phyloP scores from a whole-genome alignment of 192 early-diverging fungal genomes.

The Linnemannia schmuckeri region DNA sequence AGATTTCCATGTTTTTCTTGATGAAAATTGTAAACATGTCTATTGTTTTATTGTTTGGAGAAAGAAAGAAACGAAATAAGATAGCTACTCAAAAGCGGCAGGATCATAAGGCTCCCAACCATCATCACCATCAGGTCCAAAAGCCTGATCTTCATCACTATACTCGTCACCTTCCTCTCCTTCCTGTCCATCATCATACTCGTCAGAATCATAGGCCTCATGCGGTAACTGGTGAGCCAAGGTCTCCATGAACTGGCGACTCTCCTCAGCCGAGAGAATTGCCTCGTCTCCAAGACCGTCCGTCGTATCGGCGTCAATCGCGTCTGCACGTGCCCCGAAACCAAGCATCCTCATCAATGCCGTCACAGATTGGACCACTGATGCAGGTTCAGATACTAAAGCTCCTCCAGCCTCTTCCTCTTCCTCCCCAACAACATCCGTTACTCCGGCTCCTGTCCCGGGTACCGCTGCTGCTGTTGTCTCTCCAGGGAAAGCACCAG shows the following conservation, averaged over 20 bases:
- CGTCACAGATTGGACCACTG: conserved; percentile 30
- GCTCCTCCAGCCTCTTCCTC: neutral
- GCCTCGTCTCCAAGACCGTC: conserved; percentile 1
- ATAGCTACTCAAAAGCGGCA: conserved; percentile 39
- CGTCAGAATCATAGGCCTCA: conserved; percentile 11
- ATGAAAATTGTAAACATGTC: neutral
- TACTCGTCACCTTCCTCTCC: conserved; percentile 28
- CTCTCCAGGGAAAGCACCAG: conserved; percentile 32
- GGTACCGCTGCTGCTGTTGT: neutral
- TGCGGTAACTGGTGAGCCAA: conserved; percentile 9
- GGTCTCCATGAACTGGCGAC: conserved; percentile 19
- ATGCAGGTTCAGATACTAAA: neutral
- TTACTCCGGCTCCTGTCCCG: neutral
- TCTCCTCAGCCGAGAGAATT: neutral
- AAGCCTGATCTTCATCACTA: conserved; percentile 17
- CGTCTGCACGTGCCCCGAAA: conserved; percentile 23
- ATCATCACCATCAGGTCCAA: conserved; percentile 33
- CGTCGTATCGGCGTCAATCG: conserved; percentile 2
- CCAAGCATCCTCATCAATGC: conserved; percentile 43
- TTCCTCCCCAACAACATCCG: neutral
- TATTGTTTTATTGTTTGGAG: neutral
- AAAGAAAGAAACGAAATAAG: neutral
- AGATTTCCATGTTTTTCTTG: neutral
- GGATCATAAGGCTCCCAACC: conserved; percentile 53
- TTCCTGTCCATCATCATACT: conserved; percentile 21